Conservation (phyloP, 169 alveolate genomes). For the Cystoisospora suis region DNA sequence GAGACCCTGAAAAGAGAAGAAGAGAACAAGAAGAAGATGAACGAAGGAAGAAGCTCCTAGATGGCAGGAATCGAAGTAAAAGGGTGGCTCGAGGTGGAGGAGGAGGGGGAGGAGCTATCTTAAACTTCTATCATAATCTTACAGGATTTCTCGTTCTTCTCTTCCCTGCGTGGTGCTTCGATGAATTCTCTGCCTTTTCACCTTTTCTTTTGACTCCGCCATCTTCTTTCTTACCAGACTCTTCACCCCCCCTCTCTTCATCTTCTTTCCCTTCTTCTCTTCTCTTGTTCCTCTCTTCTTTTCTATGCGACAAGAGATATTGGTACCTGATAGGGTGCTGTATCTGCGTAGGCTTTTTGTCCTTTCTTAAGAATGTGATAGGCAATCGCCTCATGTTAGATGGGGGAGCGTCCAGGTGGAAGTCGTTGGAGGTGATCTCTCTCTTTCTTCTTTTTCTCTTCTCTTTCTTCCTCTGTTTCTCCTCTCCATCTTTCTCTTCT, state of each 20-base stretch:
- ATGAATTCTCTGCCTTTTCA: background rate
- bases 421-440: constrained; percentile 45
- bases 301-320: background rate
- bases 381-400: constrained; percentile 14
- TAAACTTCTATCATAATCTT: background rate
- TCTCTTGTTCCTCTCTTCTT: too few relatives aligned
- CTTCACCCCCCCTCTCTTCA: background rate
- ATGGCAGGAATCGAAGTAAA: too few relatives aligned
- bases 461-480: constrained; percentile 16
- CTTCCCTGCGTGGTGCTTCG: background rate
- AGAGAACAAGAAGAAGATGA: too few relatives aligned
- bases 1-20: too few relatives aligned
- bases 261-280: background rate
- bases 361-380: background rate
- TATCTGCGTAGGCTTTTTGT: background rate
- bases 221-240: background rate
- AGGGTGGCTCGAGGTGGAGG: too few relatives aligned
- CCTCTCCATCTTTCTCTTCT: background rate
- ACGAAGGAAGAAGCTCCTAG: too few relatives aligned
- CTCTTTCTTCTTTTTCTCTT: background rate
- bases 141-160: background rate
- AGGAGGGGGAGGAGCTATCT: background rate
- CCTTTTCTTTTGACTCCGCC: background rate
- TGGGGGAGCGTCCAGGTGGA: constrained; percentile 47
- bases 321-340: constrained; percentile 18